phyloP scores from a whole-genome alignment of 2,329 filamentous ascomycete species.

The Phialocephala sp. region DNA sequence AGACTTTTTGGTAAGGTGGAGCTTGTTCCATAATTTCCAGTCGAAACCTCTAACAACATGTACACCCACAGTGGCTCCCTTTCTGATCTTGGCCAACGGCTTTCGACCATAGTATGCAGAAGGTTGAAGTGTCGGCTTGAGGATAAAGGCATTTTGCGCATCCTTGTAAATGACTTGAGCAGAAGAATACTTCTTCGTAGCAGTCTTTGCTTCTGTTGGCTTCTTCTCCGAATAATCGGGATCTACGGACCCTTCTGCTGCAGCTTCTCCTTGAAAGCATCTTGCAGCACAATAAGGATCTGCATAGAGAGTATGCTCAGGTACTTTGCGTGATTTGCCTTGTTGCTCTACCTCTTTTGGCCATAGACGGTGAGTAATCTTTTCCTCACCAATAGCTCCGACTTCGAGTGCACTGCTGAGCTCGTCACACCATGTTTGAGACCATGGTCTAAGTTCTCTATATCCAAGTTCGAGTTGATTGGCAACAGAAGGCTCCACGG shows the following conservation, averaged over 20 bases:
- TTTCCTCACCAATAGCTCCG: constrained; percentile 87
- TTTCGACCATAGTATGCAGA: constrained; percentile 84
- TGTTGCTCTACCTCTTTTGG: constrained; percentile 57
- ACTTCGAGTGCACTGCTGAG: constrained; percentile 89
- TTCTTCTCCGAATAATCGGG: constrained; percentile 31
- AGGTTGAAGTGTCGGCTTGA: constrained; percentile 84
- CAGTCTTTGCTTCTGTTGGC: constrained; percentile 24
- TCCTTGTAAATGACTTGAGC: constrained; percentile 90
- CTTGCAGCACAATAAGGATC: constrained; percentile 65
- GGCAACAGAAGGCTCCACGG: constrained; percentile 82
- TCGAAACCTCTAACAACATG: constrained; percentile 91
- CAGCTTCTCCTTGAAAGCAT: constrained; percentile 64
- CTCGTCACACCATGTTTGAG: constrained; percentile 91
- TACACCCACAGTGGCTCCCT: constrained; percentile 81
- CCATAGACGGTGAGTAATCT: constrained; percentile 83
- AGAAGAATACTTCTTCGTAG: constrained; percentile 66
- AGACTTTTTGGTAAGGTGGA: constrained; percentile 55
- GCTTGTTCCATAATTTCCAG: constrained; percentile 73
- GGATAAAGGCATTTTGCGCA: constrained; percentile 75
- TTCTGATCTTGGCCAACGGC: constrained; percentile 80
- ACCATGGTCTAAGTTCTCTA: constrained; percentile 83
- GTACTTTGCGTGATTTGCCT: constrained; percentile 41
- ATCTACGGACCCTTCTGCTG: constrained; percentile 56
- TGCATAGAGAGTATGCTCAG: constrained; percentile 38
- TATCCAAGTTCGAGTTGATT: constrained; percentile 95